phyloP scores from a whole-genome alignment of 1,284 basidiomycete genomes.

The Baeospora myosura region DNA sequence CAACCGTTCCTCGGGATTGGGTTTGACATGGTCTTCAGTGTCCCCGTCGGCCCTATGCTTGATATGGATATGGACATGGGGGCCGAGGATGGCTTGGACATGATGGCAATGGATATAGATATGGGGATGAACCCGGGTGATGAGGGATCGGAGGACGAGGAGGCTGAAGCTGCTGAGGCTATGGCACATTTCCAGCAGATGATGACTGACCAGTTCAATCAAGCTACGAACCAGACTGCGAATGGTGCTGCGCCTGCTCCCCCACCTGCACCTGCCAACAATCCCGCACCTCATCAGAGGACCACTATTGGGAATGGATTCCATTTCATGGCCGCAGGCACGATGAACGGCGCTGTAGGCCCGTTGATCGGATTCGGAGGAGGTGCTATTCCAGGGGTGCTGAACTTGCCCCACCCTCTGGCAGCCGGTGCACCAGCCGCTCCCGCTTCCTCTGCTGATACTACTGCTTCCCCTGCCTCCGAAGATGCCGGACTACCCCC shows the following conservation, averaged over 20 bases:
- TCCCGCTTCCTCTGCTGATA: not conserved
- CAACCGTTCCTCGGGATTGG: constrained; percentile 18
- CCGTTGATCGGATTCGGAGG: no score
- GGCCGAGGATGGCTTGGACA: not conserved
- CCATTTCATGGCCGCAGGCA: no score
- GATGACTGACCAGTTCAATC: no score
- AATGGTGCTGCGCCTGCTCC: not conserved
- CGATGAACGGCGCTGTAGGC: no score
- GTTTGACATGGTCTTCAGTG: constrained; percentile 18
- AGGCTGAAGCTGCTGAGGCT: no score
- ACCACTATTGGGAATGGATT: no score
- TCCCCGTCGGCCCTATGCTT: not conserved
- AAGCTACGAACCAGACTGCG: not conserved
- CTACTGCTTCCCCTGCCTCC: no score
- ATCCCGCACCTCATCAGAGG: no score
- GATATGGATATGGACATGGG: not conserved
- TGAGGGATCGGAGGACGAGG: not conserved
- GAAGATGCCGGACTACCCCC: no score
- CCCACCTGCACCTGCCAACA: not conserved
- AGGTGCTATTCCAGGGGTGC: no score
- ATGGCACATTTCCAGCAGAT: no score
- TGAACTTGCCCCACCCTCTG: not conserved
- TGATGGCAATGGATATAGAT: not conserved
- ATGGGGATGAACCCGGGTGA: not conserved
- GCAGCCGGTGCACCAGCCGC: not conserved